Evolutionary conservation across 495 filamentous ascomycete species (phyloP), one percentile per base, ranked within the genome.

Genomic region (Neohortaea acidophila): DNA sequence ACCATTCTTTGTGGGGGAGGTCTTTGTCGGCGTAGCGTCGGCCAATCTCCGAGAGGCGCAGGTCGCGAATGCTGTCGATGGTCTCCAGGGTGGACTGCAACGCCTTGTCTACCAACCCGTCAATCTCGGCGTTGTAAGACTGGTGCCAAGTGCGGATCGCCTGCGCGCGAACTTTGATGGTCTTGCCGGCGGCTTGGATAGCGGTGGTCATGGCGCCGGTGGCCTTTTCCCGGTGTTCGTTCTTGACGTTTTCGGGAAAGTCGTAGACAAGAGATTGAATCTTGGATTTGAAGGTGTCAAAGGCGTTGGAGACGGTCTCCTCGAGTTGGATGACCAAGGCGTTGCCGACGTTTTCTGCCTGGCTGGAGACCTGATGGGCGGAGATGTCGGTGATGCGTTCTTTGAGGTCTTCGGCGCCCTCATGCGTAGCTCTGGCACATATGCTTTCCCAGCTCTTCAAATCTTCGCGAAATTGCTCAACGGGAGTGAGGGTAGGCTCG

Each of bases 1-100:
- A 71, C 91, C 91, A 99, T 54, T 94, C 85, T 51, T 89, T 86
- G 65, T 96, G 93, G 4, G 85, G 86, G 43, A 99, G 73, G 36
- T 94, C 87, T 69, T 83, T 92, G 79, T 82, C 91, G 1, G 86
- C 85, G 86, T 91, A 99, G 42, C 89, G 82, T 72, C 91, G 86
- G 27, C 91, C 91, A 38, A 99, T 82, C 52, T 94, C 87, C 52
- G 94, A 84, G 6, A 99, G 66, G 2, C 85, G 84, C 6, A 94
- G 66, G 46, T 94, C 84, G 15, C 82, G 72, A 39, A 94, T 84
- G 36, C 71, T 68, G 46, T 89, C 81, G 24, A 99, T 68, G 23
- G 91, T 80, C 39, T 72, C 67, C 19, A 96, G 70, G 6, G 86
- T 92, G 15, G 76, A 79, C 41, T 83, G 60, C n/a, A 84, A 72